Evolutionary conservation across 352 stramenopile genomes (phyloP).

Genomic region (Globisporangium okanoganense): DNA sequence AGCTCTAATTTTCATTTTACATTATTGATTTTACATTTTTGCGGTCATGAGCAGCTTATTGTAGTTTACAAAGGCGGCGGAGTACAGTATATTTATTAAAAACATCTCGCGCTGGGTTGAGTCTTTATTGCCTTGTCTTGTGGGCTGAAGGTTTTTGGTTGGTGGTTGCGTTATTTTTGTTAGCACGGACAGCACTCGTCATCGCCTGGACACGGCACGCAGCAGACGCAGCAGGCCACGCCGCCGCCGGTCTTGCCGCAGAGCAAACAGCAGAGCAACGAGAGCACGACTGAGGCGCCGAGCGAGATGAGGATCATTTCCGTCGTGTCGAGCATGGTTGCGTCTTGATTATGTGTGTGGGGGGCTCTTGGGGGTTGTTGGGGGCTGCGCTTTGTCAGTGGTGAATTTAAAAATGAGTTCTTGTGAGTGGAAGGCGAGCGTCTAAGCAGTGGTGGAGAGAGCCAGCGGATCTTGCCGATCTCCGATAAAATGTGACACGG

Average conservation of each 20-base stretch:
- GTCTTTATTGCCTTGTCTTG: too few species aligned
- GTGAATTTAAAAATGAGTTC: background rate
- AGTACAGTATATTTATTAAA: too few species aligned
- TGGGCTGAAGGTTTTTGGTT: too few species aligned
- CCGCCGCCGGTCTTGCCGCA: background rate
- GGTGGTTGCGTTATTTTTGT: too few species aligned
- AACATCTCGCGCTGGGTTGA: too few species aligned
- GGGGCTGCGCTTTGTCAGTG: background rate
- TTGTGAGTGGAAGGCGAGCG: background rate
- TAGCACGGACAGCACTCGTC: conserved; percentile 2
- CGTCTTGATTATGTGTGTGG: background rate
- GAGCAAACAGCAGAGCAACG: background rate
- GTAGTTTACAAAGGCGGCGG: too few species aligned
- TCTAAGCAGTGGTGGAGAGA: too few species aligned
- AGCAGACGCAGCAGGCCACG: background rate
- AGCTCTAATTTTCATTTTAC: too few species aligned
- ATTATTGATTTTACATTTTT: too few species aligned
- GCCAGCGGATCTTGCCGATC: too few species aligned
- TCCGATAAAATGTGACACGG: too few species aligned
- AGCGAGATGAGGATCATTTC: conserved; percentile 6
- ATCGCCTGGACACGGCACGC: background rate
- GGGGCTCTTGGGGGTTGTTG: background rate
- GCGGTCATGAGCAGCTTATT: too few species aligned
- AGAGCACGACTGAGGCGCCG: background rate
- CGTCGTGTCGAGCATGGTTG: conserved; percentile 3